Base-by-base conservation (phyloP, 2,329 filamentous ascomycete species). In the Fusarium beomiforme region DNA sequence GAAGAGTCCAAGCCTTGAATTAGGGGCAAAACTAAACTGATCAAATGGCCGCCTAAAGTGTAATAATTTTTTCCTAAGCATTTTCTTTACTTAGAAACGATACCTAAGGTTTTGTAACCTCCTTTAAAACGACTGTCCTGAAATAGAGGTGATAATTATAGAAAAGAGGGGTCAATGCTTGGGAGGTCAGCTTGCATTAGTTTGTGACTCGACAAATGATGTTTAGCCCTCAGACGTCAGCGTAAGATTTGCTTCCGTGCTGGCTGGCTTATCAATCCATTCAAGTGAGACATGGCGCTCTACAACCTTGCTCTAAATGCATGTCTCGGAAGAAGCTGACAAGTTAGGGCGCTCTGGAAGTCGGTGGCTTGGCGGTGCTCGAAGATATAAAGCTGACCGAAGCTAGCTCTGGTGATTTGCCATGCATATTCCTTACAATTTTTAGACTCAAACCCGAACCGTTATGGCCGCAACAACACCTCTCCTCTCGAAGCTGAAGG, bases 341-440 rank as follows among this genome's bases (percentile, higher is more conserved):
- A 17, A 1, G 10, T 3, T 29, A 17, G 7, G 9, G 11, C 5
- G 19, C n/a, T 16, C 8, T 3, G n/a, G 2, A n/a, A 8, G 26
- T 8, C 7, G 6, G 11, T 19, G 11, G 0, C 17, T 34, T 19
- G 16, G n/a, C 4, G 14, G n/a, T 5, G 6, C 0, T 11, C 6
- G 16, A 34, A 5, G 8, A 24, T 44, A 24, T 12, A 54, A 23
- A 44, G 31, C 10, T 8, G 5, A 6, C 16, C 3, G 2, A 4
- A 19, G 16, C 6, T 1, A 17, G 24, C 7, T 44, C 9, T 21
- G n/a, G 24, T 5, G 13, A 33, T 33, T 12, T 33, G 3, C 8
- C 0, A 8, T 6, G 11, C 6, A 3, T 4, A 3, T n/a, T 23
- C 16, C 2, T n/a, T n/a, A n/a, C n/a, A n/a, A n/a, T n/a, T n/a